Base-by-base conservation (phyloP, 805 yeast species). In the Saturnispora serradocipensis region DNA sequence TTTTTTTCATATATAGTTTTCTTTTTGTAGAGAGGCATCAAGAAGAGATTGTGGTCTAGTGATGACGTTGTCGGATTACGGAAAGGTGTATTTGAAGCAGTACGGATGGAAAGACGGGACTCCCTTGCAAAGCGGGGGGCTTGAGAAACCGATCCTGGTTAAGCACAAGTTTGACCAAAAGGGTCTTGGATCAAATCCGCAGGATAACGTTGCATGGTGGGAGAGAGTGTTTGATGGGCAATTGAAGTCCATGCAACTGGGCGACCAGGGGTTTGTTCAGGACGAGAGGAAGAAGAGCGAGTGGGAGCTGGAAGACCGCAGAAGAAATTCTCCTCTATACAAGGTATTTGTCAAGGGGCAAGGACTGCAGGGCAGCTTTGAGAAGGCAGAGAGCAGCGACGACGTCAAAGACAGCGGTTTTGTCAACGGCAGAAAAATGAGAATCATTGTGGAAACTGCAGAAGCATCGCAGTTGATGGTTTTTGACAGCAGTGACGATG, bases 71-170 rank as follows among this genome's bases (percentile, higher is more conserved):
- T 38, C 43, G 32, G 20, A 49, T 16, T 49, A 49, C 43, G 51
- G 51, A 13, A 32, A 25, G 18, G 24, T 22, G 9, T 93, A 91
- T 64, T 69, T 91, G 56, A 71, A 76, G 61, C 78, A 86, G 1
- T 88, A 77, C 61, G 98, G 98, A 18, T 91, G 99, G 99, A 74
- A 73, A 51, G 91, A 88, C 58, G 99, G 99, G 1, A 87, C 88
- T 58, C 95, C 95, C 0, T 70, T 91, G 35, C 80, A 75, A 55
- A 66, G 75, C 44, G 97, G 96, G 3, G 95, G 97, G 0, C 67
- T 91, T 49, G 81, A 76, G 59, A 87, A 81, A 59, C 98, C 99
- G 0, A 81, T 91, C 42, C 67, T 91, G 55, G 97, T 93, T 51
- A 85, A 84, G 58, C 97, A 91, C 62, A 89, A 93, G 68, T 83